A percentile compares a stretch with the other conserved stretches of the same genome.
Evolutionary conservation across 2,329 filamentous ascomycete genomes (phyloP).

Genomic region (Pseudogymnoascus sp.): DNA sequence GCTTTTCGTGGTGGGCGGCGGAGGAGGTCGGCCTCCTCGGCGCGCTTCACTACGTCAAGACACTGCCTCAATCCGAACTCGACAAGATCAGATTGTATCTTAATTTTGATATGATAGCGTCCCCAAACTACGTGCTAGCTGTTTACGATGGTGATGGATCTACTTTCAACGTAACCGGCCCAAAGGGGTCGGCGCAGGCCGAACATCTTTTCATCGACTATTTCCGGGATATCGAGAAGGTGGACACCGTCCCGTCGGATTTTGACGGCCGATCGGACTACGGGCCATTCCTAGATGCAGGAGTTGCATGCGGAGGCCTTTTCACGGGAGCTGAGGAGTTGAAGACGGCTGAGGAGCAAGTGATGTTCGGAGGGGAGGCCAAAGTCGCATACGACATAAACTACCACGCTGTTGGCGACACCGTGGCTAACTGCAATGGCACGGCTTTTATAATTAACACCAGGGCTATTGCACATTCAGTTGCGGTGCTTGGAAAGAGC

Average conservation of each 20-base stretch:
- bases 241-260: conserved; percentile 38
- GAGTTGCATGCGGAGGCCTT: conserved; percentile 49
- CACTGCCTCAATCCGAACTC: conserved; percentile 39
- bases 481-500: conserved; percentile 42
- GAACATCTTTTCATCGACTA: conserved; percentile 45
- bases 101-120: conserved; percentile 58
- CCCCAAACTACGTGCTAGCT: conserved; percentile 49
- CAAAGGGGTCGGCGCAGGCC: conserved; percentile 46
- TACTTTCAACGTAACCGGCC: conserved; percentile 45
- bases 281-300: conserved; percentile 46
- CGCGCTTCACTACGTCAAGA: conserved; percentile 46
- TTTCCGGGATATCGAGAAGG: conserved; percentile 33
- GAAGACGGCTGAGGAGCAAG: conserved; percentile 45
- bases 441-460: conserved; percentile 47
- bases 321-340: conserved; percentile 52
- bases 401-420: conserved; percentile 47
- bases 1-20: conserved; percentile 57
- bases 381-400: conserved; percentile 47
- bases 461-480: conserved; percentile 45
- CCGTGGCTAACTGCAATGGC: conserved; percentile 43
- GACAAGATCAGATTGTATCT: conserved; percentile 51
- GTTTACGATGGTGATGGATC: conserved; percentile 49
- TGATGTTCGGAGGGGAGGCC: conserved; percentile 45
- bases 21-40: conserved; percentile 58
- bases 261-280: conserved; percentile 54